Evolutionary conservation across 2,329 filamentous ascomycete genomes (phyloP), one percentile per base, ranked within the genome.

Genomic region (Phoma herbarum): DNA sequence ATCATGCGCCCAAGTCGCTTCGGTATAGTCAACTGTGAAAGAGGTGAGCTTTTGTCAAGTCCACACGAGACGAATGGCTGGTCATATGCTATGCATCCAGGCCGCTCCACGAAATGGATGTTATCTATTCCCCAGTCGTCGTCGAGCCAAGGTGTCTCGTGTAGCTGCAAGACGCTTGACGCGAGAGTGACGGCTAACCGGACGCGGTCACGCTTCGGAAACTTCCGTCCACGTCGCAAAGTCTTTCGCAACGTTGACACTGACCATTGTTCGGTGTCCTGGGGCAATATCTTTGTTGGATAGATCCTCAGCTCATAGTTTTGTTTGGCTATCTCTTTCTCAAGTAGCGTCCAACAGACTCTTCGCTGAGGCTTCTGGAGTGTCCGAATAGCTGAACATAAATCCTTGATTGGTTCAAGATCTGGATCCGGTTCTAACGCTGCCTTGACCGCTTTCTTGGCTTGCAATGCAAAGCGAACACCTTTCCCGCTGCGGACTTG

Each of bases 121-220:
- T 64, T 60, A 23, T 69, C 59, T 22, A 68, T 63, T 2, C 62
- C 56, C 68, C 66, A 74, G n/a, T 59, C 49, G 7, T 67, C 59
- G 0, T 59, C 50, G 2, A 73, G 62, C 67, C 69, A 73, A 1
- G 64, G 60, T 2, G 70, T 73, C 31, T 70, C 57, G 23, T 71
- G 60, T 1, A 72, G 57, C 18, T 72, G 67, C 2, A 71, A 29
- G 4, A 71, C 65, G 29, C 63, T 67, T 0, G 65, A 68, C 0
- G 67, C 61, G 1, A 73, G 56, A 1, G 60, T 66, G 14, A 71
- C 63, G 4, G 65, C 65, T 7, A 71, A 29, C 5, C 57, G 59
- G 2, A 72, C 37, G 10, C 65, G 60, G 12, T 66, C 62, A 4
- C 51, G 61, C 6, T 57, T 57, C 10, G 31, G 42, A n/a, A 57